Percentiles rank a stretch among this genome's conserved stretches.
These are phyloP conservation scores for Starmera stellimalicola DNA, from an alignment of 1,139 yeast species.

Conservation along the genomic window DNA sequence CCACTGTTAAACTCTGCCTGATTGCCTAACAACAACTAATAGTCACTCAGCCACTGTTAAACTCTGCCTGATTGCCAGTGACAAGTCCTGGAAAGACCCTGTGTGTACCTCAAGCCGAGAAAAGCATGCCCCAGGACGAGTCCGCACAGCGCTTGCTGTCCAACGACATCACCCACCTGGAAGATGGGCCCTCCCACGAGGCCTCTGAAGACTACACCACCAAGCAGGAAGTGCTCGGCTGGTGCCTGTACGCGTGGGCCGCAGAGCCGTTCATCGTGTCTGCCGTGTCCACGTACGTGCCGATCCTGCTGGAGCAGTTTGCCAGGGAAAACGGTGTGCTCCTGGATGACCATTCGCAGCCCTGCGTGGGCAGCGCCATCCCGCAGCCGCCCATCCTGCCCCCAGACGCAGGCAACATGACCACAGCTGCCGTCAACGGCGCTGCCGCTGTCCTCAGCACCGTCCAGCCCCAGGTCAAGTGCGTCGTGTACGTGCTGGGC, in stretches of 20 bases:
- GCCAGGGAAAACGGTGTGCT: conserved; percentile 60
- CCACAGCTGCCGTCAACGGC: background rate
- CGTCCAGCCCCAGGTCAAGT: conserved; percentile 16
- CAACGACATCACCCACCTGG: too few species aligned
- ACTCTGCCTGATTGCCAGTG: too few species aligned
- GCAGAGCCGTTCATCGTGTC: conserved; percentile 69
- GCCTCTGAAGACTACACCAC: conserved; percentile 18
- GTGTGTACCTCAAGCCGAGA: too few species aligned
- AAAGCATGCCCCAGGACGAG: too few species aligned
- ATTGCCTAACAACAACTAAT: too few species aligned
- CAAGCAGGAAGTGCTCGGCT: conserved; percentile 31
- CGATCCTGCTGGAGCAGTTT: conserved; percentile 51
- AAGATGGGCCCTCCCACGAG: too few species aligned
- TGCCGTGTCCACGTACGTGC: conserved; percentile 65
- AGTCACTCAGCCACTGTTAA: too few species aligned
- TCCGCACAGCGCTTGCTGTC: too few species aligned
- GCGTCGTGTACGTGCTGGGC: conserved; percentile 40
- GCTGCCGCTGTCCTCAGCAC: background rate
- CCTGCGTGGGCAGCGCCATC: conserved; percentile 27
- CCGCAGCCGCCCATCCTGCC: conserved; percentile 22
- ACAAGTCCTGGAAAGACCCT: too few species aligned
- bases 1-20: too few species aligned
- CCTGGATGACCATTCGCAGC: conserved; percentile 37
- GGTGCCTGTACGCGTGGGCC: conserved; percentile 56
- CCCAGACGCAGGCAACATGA: conserved; percentile 16